Evolutionary conservation across 2,329 filamentous ascomycete genomes (phyloP).

Genomic region (Beauveria caledonica): DNA sequence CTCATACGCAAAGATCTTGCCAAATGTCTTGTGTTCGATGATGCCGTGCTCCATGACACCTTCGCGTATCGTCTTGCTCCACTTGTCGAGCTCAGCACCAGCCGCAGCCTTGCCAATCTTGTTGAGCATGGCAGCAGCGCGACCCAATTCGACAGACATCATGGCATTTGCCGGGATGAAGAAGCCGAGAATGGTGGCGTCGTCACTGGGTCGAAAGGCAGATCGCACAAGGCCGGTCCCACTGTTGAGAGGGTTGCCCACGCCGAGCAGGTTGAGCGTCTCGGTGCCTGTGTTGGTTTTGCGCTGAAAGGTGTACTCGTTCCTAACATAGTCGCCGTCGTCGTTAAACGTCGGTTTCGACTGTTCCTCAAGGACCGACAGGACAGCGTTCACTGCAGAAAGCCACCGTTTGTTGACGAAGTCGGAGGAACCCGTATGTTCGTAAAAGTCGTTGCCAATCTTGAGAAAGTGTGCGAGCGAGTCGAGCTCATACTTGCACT

Average conservation of each 20-base stretch:
- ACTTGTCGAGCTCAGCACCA: constrained; percentile 47
- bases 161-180: constrained; percentile 94
- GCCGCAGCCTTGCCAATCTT: constrained; percentile 46
- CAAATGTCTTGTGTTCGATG: constrained; percentile 64
- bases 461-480: constrained; percentile 87
- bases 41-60: constrained; percentile 83
- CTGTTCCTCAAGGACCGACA: constrained; percentile 70
- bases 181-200: constrained; percentile 88
- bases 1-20: constrained; percentile 77
- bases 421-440: constrained; percentile 65
- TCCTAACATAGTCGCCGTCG: constrained; percentile 56
- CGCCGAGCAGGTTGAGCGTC: constrained; percentile 71
- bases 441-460: constrained; percentile 77
- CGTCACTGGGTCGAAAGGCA: constrained; percentile 90
- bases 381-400: constrained; percentile 63
- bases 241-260: constrained; percentile 83
- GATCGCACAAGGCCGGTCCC: constrained; percentile 82
- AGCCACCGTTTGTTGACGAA: constrained; percentile 78
- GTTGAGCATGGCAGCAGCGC: constrained; percentile 62
- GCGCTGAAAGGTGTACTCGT: constrained; percentile 83
- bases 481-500: constrained; percentile 98
- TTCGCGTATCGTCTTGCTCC: constrained; percentile 56
- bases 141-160: constrained; percentile 82
- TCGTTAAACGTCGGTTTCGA: constrained; percentile 72
- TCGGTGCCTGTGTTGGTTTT: constrained; percentile 77